Base-by-base conservation (phyloP, 495 filamentous ascomycete genomes). In the Neurospora sp. region DNA sequence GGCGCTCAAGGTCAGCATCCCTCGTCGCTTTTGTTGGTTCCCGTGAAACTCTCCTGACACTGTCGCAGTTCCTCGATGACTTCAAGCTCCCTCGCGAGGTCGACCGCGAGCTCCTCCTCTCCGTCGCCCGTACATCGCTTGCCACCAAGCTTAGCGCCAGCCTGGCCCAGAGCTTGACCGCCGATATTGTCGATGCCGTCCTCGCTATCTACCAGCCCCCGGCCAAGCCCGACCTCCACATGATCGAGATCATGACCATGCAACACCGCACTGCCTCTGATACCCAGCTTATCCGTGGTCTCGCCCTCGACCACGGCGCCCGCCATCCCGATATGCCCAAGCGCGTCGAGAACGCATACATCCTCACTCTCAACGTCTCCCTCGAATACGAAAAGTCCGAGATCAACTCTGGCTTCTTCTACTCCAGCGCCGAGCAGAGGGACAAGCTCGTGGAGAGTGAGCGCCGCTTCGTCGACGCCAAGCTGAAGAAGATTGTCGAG, bases 181-280 rank as follows among this genome's bases (percentile, higher is more conserved):
- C 96, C 40, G 90, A 91, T 76, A 97, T 99, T 75, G 94, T 97
- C 77, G 96, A 99, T 81, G 92, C 96, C 71, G 96, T 98, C 65
- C 88, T 98, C 71, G 87, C 96, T 68, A 99, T 99, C 80, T 94
- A 97, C 84, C 87, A 92, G 78, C 82, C 94, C 38, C 93, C 93
- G 39, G 90, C 89, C 75, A 98, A 98, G 84, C 96, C 96, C 65
- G 96, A 99, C 81, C 82, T 99, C 74, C 95, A 98, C 83, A 99
- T 99, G 96, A 87, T 99, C 74, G 96, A 99, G 83, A 98, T 99
- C 76, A 98, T 98, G 96, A 98, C 96, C 80, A 99, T 99, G 96
- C 96, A 98, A 81, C 96, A 99, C 84, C 93, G 95, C 72, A 92
- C 92, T 44, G 95, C 96, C 68, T 92, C 96, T 12, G 96, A 99